These are phyloP conservation scores for Jaltomata sinuosa DNA, from an alignment of 257 asterid species.

Conservation along the genomic window DNA sequence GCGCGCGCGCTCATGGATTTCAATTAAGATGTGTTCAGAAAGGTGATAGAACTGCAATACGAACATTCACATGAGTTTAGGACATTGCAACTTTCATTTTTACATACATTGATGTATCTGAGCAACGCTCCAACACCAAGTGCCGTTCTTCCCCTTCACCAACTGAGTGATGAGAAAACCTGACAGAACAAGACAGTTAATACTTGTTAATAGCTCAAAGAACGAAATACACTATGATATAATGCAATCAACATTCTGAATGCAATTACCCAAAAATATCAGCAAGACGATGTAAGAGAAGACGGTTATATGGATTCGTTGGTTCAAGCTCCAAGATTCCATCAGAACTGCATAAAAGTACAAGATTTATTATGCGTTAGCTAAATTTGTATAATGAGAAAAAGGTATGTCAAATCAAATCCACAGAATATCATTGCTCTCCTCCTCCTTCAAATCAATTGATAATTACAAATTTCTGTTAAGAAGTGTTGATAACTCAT, in stretches of 20 bases:
- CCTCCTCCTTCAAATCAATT: background rate
- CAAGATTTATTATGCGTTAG: background rate
- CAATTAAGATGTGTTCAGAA: background rate
- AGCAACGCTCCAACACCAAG: slow-evolving; percentile 72
- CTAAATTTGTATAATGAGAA: background rate
- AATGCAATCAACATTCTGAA: background rate
- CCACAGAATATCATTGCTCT: background rate
- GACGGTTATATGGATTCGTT: slow-evolving; percentile 69
- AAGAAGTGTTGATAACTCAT: background rate
- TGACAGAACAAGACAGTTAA: slow-evolving; percentile 21
- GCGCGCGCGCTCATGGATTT: background rate
- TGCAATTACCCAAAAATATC: slow-evolving; percentile 68
- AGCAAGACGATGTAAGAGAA: slow-evolving; percentile 87
- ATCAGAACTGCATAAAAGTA: slow-evolving; percentile 42
- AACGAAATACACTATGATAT: background rate
- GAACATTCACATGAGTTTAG: background rate
- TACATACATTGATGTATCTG: slow-evolving; percentile 73
- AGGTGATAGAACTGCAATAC: background rate
- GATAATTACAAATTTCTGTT: background rate
- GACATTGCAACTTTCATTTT: slow-evolving; percentile 3
- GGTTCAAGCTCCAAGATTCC: slow-evolving; percentile 79
- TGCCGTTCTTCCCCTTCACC: slow-evolving; percentile 89
- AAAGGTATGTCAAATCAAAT: background rate
- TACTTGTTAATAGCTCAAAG: background rate
- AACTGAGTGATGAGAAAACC: slow-evolving; percentile 86